A percentile compares a stretch with the other conserved stretches of the same genome.
Conservation (phyloP, 2,329 filamentous ascomycete genomes). For the Aotearoamyces nothofagi region DNA sequence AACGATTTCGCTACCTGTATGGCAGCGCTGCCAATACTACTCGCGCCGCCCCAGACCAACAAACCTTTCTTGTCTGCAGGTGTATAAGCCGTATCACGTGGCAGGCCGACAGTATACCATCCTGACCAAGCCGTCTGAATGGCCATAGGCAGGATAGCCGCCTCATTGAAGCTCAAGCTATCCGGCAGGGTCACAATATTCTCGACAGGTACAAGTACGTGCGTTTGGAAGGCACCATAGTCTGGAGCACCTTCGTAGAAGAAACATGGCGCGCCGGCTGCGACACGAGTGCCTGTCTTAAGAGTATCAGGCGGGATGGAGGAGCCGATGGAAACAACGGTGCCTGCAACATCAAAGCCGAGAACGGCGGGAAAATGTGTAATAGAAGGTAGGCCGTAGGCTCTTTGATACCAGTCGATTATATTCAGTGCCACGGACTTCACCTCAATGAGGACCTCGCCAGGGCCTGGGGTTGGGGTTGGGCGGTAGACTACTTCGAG, state of each 20-base stretch:
- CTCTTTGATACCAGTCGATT: conserved; percentile 22
- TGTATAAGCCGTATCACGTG: conserved; percentile 2
- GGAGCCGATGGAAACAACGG: conserved; percentile 5
- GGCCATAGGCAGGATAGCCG: conserved; percentile 20
- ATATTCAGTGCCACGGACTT: conserved; percentile 26
- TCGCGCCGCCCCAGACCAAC: conserved; percentile 13
- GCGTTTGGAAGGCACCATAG: too few species aligned
- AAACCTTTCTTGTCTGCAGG: conserved; percentile 7
- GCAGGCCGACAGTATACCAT: conserved; percentile 13
- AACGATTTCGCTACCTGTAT: conserved; percentile 26
- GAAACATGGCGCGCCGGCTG: conserved; percentile 16
- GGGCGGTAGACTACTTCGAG: conserved; percentile 15
- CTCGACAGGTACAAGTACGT: too few species aligned
- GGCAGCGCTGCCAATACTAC: conserved; percentile 15
- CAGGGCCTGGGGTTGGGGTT: conserved; percentile 23
- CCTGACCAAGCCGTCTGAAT: conserved; percentile 19
- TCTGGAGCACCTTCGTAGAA: conserved; percentile 3
- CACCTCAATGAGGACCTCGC: conserved; percentile 24
- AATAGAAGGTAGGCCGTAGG: conserved; percentile 18
- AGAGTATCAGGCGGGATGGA: conserved; percentile 2
- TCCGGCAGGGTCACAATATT: conserved; percentile 15
- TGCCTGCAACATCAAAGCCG: conserved; percentile 9
- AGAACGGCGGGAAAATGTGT: conserved; percentile 8
- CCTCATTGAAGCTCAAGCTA: conserved; percentile 17
- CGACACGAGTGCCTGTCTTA: conserved; percentile 13